phyloP scores from a whole-genome alignment of 2,329 filamentous ascomycete genomes.

The Colletotrichum sublineola region DNA sequence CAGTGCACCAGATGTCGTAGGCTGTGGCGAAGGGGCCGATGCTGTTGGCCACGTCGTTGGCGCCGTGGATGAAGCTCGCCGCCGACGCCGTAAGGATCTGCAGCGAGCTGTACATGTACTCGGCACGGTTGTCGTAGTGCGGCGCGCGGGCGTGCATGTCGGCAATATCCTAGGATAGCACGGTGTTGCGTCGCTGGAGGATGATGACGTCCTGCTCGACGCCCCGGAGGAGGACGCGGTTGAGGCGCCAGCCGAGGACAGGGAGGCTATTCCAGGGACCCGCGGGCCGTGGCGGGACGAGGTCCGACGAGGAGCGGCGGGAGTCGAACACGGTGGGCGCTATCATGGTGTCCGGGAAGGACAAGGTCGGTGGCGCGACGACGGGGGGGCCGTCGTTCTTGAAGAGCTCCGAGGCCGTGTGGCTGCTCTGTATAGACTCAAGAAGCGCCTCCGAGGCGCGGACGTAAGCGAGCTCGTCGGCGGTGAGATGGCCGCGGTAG shows the following conservation, averaged over 20 bases:
- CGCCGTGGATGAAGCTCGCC: constrained; percentile 68
- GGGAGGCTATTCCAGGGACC: constrained; percentile 57
- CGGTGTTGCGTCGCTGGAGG: constrained; percentile 60
- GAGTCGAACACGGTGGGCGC: constrained; percentile 17
- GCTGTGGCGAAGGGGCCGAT: constrained; percentile 66
- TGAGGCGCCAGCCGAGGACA: constrained; percentile 57
- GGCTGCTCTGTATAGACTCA: constrained; percentile 49
- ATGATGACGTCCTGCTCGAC: constrained; percentile 63
- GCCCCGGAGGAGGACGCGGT: constrained; percentile 59
- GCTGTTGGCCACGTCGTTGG: constrained; percentile 68
- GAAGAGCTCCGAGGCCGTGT: constrained; percentile 45
- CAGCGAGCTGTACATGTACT: constrained; percentile 63
- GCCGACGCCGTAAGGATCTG: constrained; percentile 66
- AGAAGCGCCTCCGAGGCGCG: constrained; percentile 53
- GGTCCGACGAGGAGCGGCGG: constrained; percentile 39
- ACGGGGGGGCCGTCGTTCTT: constrained; percentile 47
- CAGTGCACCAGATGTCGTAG: constrained; percentile 63
- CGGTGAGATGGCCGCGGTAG: constrained; percentile 62
- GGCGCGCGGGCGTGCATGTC: constrained; percentile 63
- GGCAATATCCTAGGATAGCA: constrained; percentile 62
- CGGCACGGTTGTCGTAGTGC: constrained; percentile 67
- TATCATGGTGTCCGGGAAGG: constrained; percentile 29
- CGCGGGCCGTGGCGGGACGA: constrained; percentile 50
- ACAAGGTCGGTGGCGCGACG: constrained; percentile 50
- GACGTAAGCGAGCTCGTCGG: constrained; percentile 58